Evolutionary conservation across 2,329 filamentous ascomycete species (phyloP).

Genomic region (Botrytis galanthina): DNA sequence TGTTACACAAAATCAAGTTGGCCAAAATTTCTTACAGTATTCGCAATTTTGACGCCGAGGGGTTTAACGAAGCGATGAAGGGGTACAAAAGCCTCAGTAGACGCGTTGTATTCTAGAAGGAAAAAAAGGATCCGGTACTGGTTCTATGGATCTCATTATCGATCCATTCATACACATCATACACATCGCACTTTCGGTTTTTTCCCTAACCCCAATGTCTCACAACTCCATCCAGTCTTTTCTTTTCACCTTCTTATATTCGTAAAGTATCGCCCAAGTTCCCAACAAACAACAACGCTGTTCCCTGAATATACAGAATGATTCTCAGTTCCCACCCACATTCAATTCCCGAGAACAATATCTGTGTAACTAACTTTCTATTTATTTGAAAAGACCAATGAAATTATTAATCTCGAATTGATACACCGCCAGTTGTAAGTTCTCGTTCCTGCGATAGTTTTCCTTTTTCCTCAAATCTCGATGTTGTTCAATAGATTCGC

Average conservation of each 20-base stretch:
- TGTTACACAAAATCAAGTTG: background rate
- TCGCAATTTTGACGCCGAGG: conserved; percentile 3
- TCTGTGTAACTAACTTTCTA: conserved; percentile 3
- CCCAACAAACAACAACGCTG: conserved; percentile 11
- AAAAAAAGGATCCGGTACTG: background rate
- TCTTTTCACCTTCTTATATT: conserved; percentile 6
- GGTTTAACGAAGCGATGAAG: conserved; percentile 10
- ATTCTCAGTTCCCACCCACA: background rate
- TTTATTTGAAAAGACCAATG: conserved; percentile 1
- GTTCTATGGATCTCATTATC: background rate
- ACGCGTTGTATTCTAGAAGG: background rate
- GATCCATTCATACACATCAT: background rate
- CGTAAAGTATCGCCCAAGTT: background rate
- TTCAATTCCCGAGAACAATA: conserved; percentile 7
- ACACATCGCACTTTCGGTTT: background rate
- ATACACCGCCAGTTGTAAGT: conserved; percentile 18
- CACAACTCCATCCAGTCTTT: background rate
- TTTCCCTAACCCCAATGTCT: background rate
- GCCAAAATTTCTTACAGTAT: background rate
- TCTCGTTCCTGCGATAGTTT: background rate
- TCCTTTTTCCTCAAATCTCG: conserved; percentile 5
- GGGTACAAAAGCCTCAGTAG: background rate
- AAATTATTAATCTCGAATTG: background rate
- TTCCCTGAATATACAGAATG: conserved; percentile 13
- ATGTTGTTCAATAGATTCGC: background rate